Conservation (phyloP, 2,329 filamentous ascomycete genomes). For the Whalleya microplaca region DNA sequence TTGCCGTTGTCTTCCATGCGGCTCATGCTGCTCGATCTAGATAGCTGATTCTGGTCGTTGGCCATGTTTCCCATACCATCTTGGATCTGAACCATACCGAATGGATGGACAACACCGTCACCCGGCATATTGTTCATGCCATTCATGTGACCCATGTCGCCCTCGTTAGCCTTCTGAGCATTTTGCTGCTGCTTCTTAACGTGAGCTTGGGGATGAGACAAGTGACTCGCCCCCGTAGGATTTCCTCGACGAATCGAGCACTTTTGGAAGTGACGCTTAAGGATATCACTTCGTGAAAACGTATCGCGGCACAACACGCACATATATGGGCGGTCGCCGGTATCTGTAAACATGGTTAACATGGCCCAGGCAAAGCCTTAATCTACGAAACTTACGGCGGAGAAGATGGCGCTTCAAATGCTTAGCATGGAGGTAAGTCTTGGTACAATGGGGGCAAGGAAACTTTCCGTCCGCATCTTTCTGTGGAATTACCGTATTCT, state of each 20-base stretch:
- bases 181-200: conserved; percentile 77
- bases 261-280: conserved; percentile 99
- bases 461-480: conserved; percentile 99
- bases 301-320: conserved; percentile 97
- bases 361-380: conserved; percentile 3
- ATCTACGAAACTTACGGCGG: conserved; percentile 73
- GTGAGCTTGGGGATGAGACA: conserved; percentile 90
- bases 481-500: conserved; percentile 83
- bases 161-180: conserved; percentile 54
- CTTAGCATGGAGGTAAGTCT: conserved; percentile 97
- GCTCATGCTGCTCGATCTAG: conserved; percentile 63
- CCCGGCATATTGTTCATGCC: conserved; percentile 61
- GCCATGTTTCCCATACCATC: conserved; percentile 64
- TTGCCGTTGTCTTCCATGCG: conserved; percentile 58
- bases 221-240: conserved; percentile 89
- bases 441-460: conserved; percentile 96
- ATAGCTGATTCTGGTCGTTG: conserved; percentile 65
- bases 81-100: conserved; percentile 58
- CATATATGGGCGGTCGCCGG: conserved; percentile 96
- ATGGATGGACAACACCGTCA: conserved; percentile 61
- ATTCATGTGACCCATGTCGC: conserved; percentile 63
- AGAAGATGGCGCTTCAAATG: conserved; percentile 95
- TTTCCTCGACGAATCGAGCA: conserved; percentile 96
- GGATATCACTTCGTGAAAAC: conserved; percentile 95
- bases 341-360: conserved; percentile 63